Base-by-base conservation (phyloP, 257 asterid species). In the Salvia miltiorrhiza region DNA sequence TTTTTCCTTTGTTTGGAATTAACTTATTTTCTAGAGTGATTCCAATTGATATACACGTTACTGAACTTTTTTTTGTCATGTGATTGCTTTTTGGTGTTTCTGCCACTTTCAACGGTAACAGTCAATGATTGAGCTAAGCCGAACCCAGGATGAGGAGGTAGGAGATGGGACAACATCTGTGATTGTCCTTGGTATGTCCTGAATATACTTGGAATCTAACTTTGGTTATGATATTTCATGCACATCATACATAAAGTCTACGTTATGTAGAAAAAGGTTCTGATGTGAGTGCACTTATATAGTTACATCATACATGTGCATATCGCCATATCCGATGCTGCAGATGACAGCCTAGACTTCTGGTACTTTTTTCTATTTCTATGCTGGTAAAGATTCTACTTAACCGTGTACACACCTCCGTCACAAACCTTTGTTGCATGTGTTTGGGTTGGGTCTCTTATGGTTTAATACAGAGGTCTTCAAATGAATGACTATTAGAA, bases 131-230 rank as follows among this genome's bases (percentile, higher is more conserved):
- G 99, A 94, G 80, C 95, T 91, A 43, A 94, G 99, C 77, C 92
- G 97, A 28, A 94, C 99, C 52, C 97, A 91, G 80, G 99, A 94
- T 69, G 99, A 94, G 78, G 99, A 94, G 80, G 99, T 94, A 2
- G 99, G 99, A 72, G 99, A 94, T 75, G 99, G 99, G 76, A 94
- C 99, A 24, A 94, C 99, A 62, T 91, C 97, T 55, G 99, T 94
- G 75, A 94, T 91, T 67, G 92, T 94, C 67, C 97, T 91, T 47
- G 97, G 99, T 91, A 87, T 75, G 85, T 33, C 26, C 62, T 53
- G 28, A 66, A 23, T 21, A 37, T 33, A 40, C 47, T 61, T 41
- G 59, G 63, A 33, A 19, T 67, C 55, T 64, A 13, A 54, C 65
- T 66, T 71, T 70, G 37, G 37, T 30, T 65, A 16, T 67, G 64